Evolutionary conservation across 176 grass and related monocot species (phyloP).

Genomic region (Ensete ventricosum): DNA sequence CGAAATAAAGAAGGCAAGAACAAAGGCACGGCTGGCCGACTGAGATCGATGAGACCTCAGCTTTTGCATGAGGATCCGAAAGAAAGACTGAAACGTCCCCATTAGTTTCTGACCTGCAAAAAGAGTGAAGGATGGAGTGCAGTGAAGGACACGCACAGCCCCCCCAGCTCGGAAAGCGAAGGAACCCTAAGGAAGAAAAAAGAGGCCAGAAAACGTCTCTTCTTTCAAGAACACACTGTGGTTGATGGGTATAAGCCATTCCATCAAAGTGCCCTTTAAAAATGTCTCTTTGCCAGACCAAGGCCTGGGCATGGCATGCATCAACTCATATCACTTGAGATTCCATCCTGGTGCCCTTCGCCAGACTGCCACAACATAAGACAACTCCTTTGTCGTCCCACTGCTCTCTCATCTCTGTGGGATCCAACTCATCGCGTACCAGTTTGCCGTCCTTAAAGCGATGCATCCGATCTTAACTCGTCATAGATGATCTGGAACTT

Average conservation of each 20-base stretch:
- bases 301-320: constrained; percentile 13
- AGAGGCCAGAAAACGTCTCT: background rate
- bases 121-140: background rate
- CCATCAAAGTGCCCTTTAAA: background rate
- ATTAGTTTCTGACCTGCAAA: background rate
- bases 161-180: background rate
- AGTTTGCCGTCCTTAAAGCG: too few relatives aligned
- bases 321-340: constrained; percentile 4
- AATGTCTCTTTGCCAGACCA: background rate
- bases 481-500: too few relatives aligned
- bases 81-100: too few relatives aligned
- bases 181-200: background rate
- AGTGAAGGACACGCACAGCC: background rate
- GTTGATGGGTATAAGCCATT: background rate
- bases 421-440: too few relatives aligned
- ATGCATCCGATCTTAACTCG: too few relatives aligned
- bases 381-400: constrained; percentile 1
- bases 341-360: background rate
- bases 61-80: too few relatives aligned
- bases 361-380: background rate
- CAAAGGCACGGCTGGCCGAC: too few relatives aligned
- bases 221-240: background rate
- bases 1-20: too few relatives aligned
- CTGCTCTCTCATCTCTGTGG: too few relatives aligned
- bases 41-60: too few relatives aligned